A percentile compares a stretch with the other conserved stretches of the same genome.
These are phyloP conservation scores for Talaromyces funiculosus DNA, from an alignment of 2,329 filamentous ascomycete species.

Conservation along the genomic window DNA sequence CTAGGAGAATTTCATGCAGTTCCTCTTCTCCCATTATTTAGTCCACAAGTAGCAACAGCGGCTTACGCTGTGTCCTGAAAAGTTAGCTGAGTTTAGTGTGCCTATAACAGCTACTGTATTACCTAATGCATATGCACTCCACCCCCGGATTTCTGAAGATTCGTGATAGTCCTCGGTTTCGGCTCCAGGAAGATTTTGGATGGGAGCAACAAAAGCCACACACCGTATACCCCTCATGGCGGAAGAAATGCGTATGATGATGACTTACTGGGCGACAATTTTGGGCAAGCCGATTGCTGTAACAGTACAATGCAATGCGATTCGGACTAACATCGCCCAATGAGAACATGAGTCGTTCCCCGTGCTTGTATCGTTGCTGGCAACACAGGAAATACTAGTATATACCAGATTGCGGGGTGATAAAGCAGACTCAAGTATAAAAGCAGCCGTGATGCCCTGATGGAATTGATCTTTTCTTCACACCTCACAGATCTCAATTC, in stretches of 20 bases:
- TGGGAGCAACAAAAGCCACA: not conserved
- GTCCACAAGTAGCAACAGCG: not conserved
- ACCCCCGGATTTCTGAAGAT: not conserved
- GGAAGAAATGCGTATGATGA: not conserved
- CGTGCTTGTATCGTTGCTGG: not conserved
- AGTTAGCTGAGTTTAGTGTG: not conserved
- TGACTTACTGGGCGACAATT: not conserved
- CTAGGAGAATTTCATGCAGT: not conserved
- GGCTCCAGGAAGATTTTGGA: not conserved
- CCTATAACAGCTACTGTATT: not conserved
- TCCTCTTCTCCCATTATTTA: not conserved
- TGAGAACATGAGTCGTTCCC: not conserved
- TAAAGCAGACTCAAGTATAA: constrained; percentile 4
- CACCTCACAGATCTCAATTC: not conserved
- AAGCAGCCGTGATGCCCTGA: not conserved
- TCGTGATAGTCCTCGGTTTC: not conserved
- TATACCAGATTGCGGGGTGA: not conserved
- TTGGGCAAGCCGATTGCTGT: not conserved
- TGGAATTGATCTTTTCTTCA: not conserved
- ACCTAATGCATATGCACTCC: not conserved
- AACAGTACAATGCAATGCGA: constrained; percentile 5
- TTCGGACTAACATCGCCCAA: not conserved
- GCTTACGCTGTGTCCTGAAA: not conserved
- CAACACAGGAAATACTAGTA: not conserved
- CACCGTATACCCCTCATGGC: constrained; percentile 6